Evolutionary conservation across 2,329 filamentous ascomycete genomes (phyloP).

Genomic region (Diaporthe eres): DNA sequence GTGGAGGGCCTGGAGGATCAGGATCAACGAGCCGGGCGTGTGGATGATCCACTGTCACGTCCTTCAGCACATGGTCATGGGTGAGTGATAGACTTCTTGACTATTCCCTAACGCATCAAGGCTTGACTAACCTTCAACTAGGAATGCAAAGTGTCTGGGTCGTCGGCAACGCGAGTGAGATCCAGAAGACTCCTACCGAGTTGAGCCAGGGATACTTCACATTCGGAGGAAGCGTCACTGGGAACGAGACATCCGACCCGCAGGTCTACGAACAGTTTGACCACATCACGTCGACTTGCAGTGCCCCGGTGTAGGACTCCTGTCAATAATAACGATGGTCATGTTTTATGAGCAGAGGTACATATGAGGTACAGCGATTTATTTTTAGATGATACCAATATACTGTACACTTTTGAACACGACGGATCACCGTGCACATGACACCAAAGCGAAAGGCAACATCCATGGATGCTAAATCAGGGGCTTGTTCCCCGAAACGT

Average conservation of each 20-base stretch:
- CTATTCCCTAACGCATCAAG: slow-evolving; percentile 46
- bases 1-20: slow-evolving; percentile 73
- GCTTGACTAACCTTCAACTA: slow-evolving; percentile 39
- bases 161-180: slow-evolving; percentile 55
- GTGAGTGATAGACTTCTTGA: slow-evolving; percentile 49
- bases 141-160: slow-evolving; percentile 60
- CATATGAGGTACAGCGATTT: neutral
- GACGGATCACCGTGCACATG: neutral
- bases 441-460: neutral
- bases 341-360: neutral
- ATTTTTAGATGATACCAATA: slow-evolving; percentile 30
- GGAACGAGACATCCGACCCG: slow-evolving; percentile 49
- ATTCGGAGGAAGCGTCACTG: slow-evolving; percentile 62
- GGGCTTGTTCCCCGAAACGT: fast-evolving
- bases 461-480: neutral
- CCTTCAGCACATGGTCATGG: slow-evolving; percentile 71
- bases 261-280: slow-evolving; percentile 34
- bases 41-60: slow-evolving; percentile 76
- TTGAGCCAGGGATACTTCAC: slow-evolving; percentile 58
- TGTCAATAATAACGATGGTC: neutral
- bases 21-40: slow-evolving; percentile 64
- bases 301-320: neutral
- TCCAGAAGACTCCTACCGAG: slow-evolving; percentile 52
- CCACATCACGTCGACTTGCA: neutral
- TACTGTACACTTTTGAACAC: neutral